Evolutionary conservation across 371 early-diverging fungal genomes (phyloP), one percentile per base, ranked within the genome.

Genomic region (Phascolomyces articulosus): DNA sequence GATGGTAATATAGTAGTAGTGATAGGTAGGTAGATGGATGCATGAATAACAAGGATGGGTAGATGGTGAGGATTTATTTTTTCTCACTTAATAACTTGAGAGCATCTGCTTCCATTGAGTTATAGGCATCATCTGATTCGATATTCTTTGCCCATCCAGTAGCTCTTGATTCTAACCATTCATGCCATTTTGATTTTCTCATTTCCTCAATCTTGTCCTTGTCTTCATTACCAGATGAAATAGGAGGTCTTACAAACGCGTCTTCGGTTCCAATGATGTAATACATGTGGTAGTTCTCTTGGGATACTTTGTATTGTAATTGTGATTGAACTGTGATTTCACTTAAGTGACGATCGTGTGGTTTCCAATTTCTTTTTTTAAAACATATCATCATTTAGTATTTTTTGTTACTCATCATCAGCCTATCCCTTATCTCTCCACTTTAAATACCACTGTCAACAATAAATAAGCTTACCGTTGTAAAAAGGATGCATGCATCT

Each of bases 251-350:
- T 90, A 92, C 49, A 69, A 82, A 79, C 21, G 72, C 72, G 58
- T 83, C 83, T 64, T 83, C 83, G 21, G 83, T 80, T 3, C 80
- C 80, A 53, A 74, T 73, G 51, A 83, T 80, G 63, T 83, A 83
- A 57, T 74, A 78, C 79, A 83, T 80, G 58, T 78, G 83, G 58
- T 83, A 83, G 40, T 75, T 75, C 28, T 73, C 74, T 65, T 93
- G 88, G 55, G 94, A 91, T 40, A 98, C 96, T 82, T 98, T 98
- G 77, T 95, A 90, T 73, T 98, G 96, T 58, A 98, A 74, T 16
- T 77, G 78, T 62, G 82, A 85, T 58, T 82, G 86, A 20, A 88
- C 87, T 65, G 84, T 82, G 24, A 91, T 87, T 51, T 80, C 78
- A 68, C 78, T 80, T 48, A 81, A 61, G 40, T 79, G 72, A 24